A percentile compares a stretch with the other conserved stretches of the same genome.
These are phyloP conservation scores for Symbiotaphrina buchneri DNA, from an alignment of 495 filamentous ascomycete species.

Conservation along the genomic window DNA sequence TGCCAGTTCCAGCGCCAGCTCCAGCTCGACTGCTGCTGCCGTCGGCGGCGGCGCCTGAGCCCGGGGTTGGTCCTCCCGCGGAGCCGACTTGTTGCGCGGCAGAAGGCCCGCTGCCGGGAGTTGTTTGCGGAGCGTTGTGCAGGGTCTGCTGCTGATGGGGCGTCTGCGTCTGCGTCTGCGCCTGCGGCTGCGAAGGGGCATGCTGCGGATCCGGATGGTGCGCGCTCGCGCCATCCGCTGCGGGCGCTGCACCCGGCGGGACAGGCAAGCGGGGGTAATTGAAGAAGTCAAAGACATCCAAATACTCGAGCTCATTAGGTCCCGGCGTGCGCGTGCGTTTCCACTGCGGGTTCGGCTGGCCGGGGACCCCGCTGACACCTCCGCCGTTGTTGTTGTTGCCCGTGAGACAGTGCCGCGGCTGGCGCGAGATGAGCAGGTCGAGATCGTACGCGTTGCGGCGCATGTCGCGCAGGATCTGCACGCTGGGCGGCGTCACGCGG, in stretches of 20 bases:
- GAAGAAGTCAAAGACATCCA: constrained; percentile 91
- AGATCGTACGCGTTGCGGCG: constrained; percentile 65
- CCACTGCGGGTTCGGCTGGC: constrained; percentile 7
- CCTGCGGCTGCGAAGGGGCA: too few relatives aligned
- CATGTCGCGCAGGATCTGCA: constrained; percentile 80
- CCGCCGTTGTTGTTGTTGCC: too few relatives aligned
- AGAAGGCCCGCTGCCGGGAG: too few relatives aligned
- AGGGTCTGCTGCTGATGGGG: too few relatives aligned
- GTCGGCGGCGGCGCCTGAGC: too few relatives aligned
- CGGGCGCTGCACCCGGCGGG: too few relatives aligned
- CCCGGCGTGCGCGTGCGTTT: constrained; percentile 32
- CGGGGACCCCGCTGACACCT: too few relatives aligned
- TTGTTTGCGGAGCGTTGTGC: too few relatives aligned
- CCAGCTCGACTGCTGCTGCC: background rate
- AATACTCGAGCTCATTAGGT: constrained; percentile 63
- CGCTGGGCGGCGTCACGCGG: constrained; percentile 53
- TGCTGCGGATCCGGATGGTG: too few relatives aligned
- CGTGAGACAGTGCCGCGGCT: constrained; percentile 40
- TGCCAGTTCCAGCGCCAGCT: constrained; percentile 1
- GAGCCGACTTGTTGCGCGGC: too few relatives aligned
- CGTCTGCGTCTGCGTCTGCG: too few relatives aligned
- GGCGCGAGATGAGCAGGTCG: constrained; percentile 67
- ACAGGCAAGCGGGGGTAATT: constrained; percentile 58
- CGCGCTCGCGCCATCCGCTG: constrained; percentile 10
- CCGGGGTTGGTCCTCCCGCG: too few relatives aligned